phyloP scores from a whole-genome alignment of 2,329 filamentous ascomycete species.

The Fusarium ramigenum region DNA sequence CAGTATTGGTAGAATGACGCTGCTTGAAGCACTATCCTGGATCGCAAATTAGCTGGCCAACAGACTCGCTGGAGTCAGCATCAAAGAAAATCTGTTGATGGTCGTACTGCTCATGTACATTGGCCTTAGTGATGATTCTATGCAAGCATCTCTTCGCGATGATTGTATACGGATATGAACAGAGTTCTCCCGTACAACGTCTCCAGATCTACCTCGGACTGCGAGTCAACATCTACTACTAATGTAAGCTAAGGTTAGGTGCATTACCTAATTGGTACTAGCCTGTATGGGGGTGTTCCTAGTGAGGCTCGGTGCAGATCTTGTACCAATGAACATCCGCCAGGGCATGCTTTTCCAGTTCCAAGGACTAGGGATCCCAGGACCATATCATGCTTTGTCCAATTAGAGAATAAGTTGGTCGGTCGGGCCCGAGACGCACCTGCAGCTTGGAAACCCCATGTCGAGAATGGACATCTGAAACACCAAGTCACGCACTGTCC shows the following conservation, averaged over 20 bases:
- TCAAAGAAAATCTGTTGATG: background rate
- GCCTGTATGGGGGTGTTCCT: background rate
- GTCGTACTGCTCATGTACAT: background rate
- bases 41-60: background rate
- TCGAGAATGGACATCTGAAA: constrained; percentile 33
- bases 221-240: background rate
- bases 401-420: constrained; percentile 8
- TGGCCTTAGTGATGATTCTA: background rate
- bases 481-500: constrained; percentile 6
- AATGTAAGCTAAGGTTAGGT: background rate
- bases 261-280: background rate
- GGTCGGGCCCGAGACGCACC: constrained; percentile 29
- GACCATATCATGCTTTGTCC: constrained; percentile 4
- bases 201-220: constrained; percentile 1
- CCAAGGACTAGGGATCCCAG: constrained; percentile 30
- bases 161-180: background rate
- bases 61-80: background rate
- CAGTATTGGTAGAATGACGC: background rate
- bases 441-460: constrained; percentile 30
- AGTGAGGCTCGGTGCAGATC: background rate
- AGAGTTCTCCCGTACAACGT: background rate
- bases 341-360: constrained; percentile 12
- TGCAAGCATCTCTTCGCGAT: background rate
- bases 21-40: background rate
- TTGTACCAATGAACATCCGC: constrained; percentile 20